Evolutionary conservation across 331 rosid genomes (phyloP).

Genomic region (Ulmus americana): DNA sequence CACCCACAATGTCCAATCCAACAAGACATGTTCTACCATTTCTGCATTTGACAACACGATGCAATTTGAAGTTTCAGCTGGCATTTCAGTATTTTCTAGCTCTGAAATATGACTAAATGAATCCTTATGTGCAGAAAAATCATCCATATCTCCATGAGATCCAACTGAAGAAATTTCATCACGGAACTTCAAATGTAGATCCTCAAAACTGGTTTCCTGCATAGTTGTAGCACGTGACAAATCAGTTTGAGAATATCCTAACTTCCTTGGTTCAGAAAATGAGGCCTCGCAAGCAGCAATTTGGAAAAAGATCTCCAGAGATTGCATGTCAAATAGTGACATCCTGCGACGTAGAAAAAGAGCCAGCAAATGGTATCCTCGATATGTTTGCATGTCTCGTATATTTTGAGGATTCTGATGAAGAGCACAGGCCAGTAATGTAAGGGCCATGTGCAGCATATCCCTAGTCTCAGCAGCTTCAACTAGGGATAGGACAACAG

Average conservation of each 20-base stretch:
- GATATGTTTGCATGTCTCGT: constrained; percentile 82
- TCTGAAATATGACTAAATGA: constrained; percentile 87
- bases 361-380: constrained; percentile 96
- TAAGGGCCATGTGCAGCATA: constrained; percentile 94
- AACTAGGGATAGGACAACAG: constrained; percentile 79
- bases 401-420: constrained; percentile 93
- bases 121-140: constrained; percentile 82
- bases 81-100: constrained; percentile 75
- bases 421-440: constrained; percentile 76
- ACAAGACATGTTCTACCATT: constrained; percentile 96
- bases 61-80: constrained; percentile 90
- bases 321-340: constrained; percentile 95
- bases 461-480: constrained; percentile 97
- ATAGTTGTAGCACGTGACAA: constrained; percentile 51
- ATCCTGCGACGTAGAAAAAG: constrained; percentile 83
- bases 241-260: constrained; percentile 42
- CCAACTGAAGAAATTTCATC: constrained; percentile 86
- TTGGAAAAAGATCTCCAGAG: constrained; percentile 91
- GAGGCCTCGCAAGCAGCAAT: constrained; percentile 99
- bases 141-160: constrained; percentile 91
- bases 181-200: constrained; percentile 66
- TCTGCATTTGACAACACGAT: constrained; percentile 95
- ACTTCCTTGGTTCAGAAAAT: constrained; percentile 89
- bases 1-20: constrained; percentile 99
- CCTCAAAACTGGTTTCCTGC: constrained; percentile 69